Conservation (phyloP, 345 rosid species). For the Conringia planisiliqua region DNA sequence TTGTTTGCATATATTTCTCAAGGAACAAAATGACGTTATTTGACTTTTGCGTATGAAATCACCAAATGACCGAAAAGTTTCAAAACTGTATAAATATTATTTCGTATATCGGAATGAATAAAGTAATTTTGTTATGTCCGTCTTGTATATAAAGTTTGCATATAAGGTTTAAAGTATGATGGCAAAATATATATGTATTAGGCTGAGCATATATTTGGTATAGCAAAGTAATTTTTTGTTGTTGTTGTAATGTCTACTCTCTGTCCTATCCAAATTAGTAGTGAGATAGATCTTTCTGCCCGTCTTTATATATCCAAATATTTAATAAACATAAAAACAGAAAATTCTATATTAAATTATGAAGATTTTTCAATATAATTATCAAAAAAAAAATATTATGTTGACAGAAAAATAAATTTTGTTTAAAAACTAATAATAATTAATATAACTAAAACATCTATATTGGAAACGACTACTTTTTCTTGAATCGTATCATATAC, state of each 20-base stretch:
- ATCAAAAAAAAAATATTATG: not conserved
- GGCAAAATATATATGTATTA: not conserved
- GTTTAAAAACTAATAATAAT: not conserved
- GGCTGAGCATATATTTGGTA: not conserved
- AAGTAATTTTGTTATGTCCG: too few species aligned
- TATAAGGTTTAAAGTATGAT: not conserved
- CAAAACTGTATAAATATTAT: not conserved
- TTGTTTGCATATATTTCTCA: not conserved
- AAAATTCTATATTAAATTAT: not conserved
- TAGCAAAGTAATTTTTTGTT: not conserved
- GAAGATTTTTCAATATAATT: too few species aligned
- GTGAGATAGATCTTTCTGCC: not conserved
- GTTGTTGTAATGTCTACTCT: not conserved
- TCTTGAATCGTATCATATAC: not conserved
- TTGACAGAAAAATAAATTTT: not conserved
- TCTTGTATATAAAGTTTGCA: too few species aligned
- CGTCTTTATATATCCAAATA: not conserved
- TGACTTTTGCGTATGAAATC: constrained; percentile 10
- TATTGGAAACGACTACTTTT: not conserved
- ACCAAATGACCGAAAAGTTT: not conserved
- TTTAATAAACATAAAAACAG: not conserved
- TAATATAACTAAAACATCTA: not conserved
- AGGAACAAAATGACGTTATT: constrained; percentile 9
- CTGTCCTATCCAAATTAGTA: not conserved
- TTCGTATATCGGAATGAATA: not conserved